Percentiles rank a stretch among this genome's conserved stretches.
phyloP scores from a whole-genome alignment of 345 rosid species.

The Sisymbrium irio region DNA sequence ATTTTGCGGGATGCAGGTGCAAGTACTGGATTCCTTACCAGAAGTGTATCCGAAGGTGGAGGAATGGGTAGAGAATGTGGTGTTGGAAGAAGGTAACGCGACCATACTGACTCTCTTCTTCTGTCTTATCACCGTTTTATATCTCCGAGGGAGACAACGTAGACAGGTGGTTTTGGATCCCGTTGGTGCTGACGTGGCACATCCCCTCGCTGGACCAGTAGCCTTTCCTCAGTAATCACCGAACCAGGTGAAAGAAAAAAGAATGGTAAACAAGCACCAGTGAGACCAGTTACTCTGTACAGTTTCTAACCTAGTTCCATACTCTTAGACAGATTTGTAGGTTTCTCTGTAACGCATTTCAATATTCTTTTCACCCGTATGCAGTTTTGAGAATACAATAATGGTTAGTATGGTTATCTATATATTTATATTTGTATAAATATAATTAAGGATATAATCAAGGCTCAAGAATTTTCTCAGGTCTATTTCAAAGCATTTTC shows the following conservation, averaged over 20 bases:
- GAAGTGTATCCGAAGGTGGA: constrained; percentile 69
- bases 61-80: constrained; percentile 74
- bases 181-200: background rate
- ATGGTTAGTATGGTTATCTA: too few species aligned
- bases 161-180: constrained; percentile 41
- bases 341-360: background rate
- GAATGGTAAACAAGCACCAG: background rate
- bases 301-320: background rate
- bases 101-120: constrained; percentile 71
- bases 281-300: background rate
- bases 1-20: constrained; percentile 39
- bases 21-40: constrained; percentile 71
- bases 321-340: background rate
- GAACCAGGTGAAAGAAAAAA: background rate
- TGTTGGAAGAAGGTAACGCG: constrained; percentile 90
- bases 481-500: background rate
- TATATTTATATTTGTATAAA: background rate
- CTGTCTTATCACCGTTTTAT: constrained; percentile 74
- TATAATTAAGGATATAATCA: too few species aligned
- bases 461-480: background rate
- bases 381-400: background rate
- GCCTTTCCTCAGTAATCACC: background rate
- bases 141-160: constrained; percentile 72
- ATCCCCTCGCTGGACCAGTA: constrained; percentile 11
- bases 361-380: background rate